These are phyloP conservation scores for Annona cherimola DNA, from an alignment of 164 flowering plant species.

Conservation along the genomic window DNA sequence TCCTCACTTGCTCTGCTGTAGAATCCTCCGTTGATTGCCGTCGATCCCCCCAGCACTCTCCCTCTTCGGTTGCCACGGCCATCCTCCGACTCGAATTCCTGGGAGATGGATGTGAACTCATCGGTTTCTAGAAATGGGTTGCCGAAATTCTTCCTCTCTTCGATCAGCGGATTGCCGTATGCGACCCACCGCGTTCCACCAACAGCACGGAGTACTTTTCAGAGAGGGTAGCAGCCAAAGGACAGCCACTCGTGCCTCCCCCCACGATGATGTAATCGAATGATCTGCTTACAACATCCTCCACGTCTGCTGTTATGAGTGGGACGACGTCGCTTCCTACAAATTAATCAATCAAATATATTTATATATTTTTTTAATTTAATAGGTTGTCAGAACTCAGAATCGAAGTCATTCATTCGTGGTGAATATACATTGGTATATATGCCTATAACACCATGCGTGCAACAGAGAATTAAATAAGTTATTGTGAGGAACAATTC, in stretches of 20 bases:
- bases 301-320: conserved; percentile 26
- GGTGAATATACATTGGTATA: no score
- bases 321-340: conserved; percentile 12
- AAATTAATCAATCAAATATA: no score
- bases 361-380: no score
- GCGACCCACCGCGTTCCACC: no score
- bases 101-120: conserved; percentile 28
- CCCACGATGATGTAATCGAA: conserved; percentile 42
- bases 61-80: conserved; percentile 31
- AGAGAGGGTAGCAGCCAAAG: conserved; percentile 42
- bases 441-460: no score
- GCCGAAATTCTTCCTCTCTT: conserved; percentile 30
- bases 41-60: conserved; percentile 37
- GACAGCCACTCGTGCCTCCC: conserved; percentile 39
- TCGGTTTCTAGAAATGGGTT: conserved; percentile 24
- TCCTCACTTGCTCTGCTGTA: conserved; percentile 32
- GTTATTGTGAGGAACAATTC: no score
- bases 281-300: conserved; percentile 27
- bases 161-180: no score
- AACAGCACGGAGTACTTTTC: no score
- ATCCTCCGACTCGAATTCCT: conserved; percentile 30
- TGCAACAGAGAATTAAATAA: no score
- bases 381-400: no score
- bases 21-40: conserved; percentile 36
- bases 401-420: no score